Percentiles rank a stretch among this genome's conserved stretches.
Conservation (phyloP, 1,284 basidiomycete species). For the Schizophyllum amplum region DNA sequence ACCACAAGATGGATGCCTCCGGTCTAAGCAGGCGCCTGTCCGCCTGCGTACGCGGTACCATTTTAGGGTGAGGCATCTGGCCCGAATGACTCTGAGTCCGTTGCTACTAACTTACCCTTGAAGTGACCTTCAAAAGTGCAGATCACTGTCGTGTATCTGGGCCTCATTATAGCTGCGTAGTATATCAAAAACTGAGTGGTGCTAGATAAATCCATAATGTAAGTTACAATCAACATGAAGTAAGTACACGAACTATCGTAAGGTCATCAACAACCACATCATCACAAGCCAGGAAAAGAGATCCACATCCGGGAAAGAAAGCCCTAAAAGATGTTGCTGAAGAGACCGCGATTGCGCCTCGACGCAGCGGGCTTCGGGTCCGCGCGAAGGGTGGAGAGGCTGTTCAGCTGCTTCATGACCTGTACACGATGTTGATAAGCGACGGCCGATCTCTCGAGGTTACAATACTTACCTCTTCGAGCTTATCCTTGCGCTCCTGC, state of each 20-base stretch:
- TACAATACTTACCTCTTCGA: slow-evolving; percentile 72
- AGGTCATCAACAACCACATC: neutral
- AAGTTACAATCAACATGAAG: neutral
- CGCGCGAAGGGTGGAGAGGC: slow-evolving; percentile 73
- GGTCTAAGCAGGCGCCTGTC: no score
- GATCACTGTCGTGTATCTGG: no score
- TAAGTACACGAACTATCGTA: neutral
- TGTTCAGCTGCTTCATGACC: slow-evolving; percentile 89
- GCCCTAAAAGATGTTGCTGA: slow-evolving; percentile 56
- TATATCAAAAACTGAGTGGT: neutral
- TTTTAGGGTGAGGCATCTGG: no score
- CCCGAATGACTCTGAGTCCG: no score
- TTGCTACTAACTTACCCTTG: no score
- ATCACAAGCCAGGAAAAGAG: neutral
- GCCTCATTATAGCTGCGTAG: no score
- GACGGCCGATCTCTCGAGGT: neutral
- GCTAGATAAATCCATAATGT: neutral
- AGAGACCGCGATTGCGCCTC: slow-evolving; percentile 64
- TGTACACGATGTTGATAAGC: slow-evolving; percentile 20
- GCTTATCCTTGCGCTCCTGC: slow-evolving; percentile 94
- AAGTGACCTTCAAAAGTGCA: no score
- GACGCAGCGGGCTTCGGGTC: slow-evolving; percentile 59
- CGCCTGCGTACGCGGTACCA: no score
- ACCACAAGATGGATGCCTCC: no score
- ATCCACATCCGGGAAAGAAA: neutral